A percentile compares a stretch with the other conserved stretches of the same genome.
phyloP scores from a whole-genome alignment of 805 yeast species.

The Spathaspora boniae region DNA sequence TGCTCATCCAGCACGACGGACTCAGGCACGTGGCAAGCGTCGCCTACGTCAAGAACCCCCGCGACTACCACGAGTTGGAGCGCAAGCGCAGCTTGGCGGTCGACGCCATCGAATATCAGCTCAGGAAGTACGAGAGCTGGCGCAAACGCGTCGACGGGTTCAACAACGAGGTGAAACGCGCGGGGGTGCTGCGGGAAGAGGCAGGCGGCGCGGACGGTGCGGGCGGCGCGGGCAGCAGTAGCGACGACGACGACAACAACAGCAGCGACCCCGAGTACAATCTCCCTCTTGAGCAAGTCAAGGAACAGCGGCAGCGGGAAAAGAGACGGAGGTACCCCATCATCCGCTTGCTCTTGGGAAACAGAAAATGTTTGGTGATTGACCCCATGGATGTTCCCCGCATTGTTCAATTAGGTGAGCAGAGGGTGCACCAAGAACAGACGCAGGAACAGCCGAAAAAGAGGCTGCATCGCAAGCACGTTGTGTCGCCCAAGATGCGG shows the following conservation, averaged over 20 bases:
- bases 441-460: not conserved
- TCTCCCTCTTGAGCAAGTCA: conserved; percentile 21
- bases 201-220: conserved; percentile 11
- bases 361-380: conserved; percentile 35
- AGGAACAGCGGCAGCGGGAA: conserved; percentile 18
- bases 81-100: conserved; percentile 51
- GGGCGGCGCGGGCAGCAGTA: no score
- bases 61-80: conserved; percentile 48
- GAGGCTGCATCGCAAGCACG: not conserved
- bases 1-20: conserved; percentile 47
- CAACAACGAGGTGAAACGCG: conserved; percentile 23
- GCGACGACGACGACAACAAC: no score
- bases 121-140: conserved; percentile 38
- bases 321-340: conserved; percentile 25
- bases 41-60: conserved; percentile 47
- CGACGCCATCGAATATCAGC: conserved; percentile 39
- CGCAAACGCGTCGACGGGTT: conserved; percentile 27
- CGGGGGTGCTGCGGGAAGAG: no score
- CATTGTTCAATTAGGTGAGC: conserved; percentile 1
- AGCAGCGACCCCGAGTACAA: conserved; percentile 27
- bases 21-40: conserved; percentile 39
- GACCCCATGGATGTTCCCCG: conserved; percentile 35
- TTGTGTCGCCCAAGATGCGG: not conserved
- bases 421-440: not conserved
- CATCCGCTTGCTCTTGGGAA: conserved; percentile 32